Base-by-base conservation (phyloP, 208 protist genomes). In the Trypanosoma platydactyli region DNA sequence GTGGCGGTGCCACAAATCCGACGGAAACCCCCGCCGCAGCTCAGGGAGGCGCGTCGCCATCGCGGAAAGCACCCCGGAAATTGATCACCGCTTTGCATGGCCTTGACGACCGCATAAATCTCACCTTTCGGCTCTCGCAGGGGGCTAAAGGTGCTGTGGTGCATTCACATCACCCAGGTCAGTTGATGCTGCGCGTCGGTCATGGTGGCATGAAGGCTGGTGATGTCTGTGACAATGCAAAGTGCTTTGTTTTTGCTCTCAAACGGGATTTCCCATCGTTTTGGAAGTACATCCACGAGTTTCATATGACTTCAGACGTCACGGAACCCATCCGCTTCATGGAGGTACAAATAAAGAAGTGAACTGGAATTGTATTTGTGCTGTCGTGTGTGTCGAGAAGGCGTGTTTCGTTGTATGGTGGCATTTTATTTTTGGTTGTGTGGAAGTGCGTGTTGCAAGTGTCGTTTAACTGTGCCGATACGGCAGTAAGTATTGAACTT, bases 281-380 rank as follows among this genome's bases (percentile, higher is more conserved):
- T 61, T 93, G 76, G 76, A 85, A 84, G 69, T 90, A 89, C 56
- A 74, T 95, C 12, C 75, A 88, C 44, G 89, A 95, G 74, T 88
- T 95, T 52, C 79, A 86, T 61, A 70, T 95, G 63, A 79, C 74
- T 29, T 81, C 79, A 1, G 78, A 79, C 50, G 59, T 62, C n/a
- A 95, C 89, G n/a, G 84, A 91, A 48, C 75, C 78, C 13, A 95
- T 95, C 49, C 84, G 89, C 45, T 95, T 95, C 68, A 93, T 95
- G 89, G 84, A 92, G 71, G 77, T 87, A 18, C 80, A 92, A 5
- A 86, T 95, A 57, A 61, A 75, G 27, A 74, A 73, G 46, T 89
- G 70, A 90, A 42, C 24, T 40, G 45, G 33, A 40, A 59, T 33
- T 1, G 3, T 27, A 24, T 22, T 33, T 67, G 33, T 33, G 45